Conservation (phyloP, 257 asterid genomes). For the Leptodermis oblonga region DNA sequence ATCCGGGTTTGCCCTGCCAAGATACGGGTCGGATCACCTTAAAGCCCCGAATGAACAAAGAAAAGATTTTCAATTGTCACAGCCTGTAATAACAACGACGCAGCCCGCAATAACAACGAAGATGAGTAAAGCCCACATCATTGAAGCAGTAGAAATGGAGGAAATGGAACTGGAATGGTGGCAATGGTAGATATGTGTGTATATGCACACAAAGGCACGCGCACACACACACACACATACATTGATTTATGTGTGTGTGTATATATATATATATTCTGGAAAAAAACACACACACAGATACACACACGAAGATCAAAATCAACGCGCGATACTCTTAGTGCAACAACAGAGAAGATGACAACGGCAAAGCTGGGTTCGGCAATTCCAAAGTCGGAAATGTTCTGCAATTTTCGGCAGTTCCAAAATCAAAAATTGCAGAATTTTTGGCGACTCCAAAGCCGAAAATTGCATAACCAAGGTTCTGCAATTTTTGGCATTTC, state of each 20-base stretch:
- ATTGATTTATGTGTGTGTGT: background rate
- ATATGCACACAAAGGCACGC: background rate
- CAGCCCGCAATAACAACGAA: too few relatives aligned
- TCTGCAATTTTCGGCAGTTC: too few relatives aligned
- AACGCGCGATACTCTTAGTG: background rate
- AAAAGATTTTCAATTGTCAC: constrained; percentile 3
- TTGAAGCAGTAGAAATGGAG: background rate
- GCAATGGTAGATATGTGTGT: background rate
- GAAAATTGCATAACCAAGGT: too few relatives aligned
- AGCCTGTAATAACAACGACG: constrained; percentile 7
- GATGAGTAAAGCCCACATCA: background rate
- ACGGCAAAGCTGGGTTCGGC: too few relatives aligned
- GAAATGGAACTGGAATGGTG: background rate
- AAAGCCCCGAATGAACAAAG: constrained; percentile 4
- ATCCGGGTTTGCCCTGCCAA: constrained; percentile 27
- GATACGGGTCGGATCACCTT: constrained; percentile 16
- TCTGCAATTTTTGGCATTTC: too few relatives aligned
- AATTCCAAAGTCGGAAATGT: too few relatives aligned
- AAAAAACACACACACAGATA: background rate
- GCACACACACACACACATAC: too few relatives aligned
- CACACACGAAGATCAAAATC: too few relatives aligned
- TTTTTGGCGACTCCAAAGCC: too few relatives aligned
- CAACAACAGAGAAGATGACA: too few relatives aligned
- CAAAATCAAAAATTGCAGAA: too few relatives aligned
- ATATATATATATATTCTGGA: background rate